Evolutionary conservation across 2,329 filamentous ascomycete genomes (phyloP).

Genomic region (Aspergillus proliferans): DNA sequence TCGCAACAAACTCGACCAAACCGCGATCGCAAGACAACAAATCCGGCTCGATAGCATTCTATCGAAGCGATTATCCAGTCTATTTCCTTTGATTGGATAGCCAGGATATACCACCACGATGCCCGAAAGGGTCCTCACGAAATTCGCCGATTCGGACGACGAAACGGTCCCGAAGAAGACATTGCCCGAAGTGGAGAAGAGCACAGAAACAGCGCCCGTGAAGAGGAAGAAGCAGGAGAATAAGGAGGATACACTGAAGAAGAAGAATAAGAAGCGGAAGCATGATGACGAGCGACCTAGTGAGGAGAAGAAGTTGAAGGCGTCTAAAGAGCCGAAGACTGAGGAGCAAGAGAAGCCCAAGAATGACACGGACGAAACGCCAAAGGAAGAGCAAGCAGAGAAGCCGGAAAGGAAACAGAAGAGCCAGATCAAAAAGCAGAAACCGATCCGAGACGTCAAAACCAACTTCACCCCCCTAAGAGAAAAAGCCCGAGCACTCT

Average conservation of each 20-base stretch:
- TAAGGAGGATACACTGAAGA: conserved; percentile 3
- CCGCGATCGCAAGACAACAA: not conserved
- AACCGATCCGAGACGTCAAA: conserved; percentile 15
- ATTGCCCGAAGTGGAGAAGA: not conserved
- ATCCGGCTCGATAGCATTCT: not conserved
- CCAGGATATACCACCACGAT: conserved; percentile 19
- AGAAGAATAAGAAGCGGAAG: conserved; percentile 27
- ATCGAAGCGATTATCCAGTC: not conserved
- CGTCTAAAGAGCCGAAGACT: not conserved
- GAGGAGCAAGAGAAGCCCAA: not conserved
- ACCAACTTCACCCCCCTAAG: conserved; percentile 27
- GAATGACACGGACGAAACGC: not conserved
- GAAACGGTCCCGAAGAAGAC: conserved; percentile 11
- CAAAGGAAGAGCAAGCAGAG: not conserved
- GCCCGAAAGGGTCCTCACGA: conserved; percentile 38
- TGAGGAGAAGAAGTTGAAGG: not conserved
- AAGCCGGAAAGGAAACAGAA: not conserved
- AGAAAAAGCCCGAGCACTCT: conserved; percentile 44
- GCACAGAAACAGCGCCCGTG: not conserved
- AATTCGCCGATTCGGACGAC: conserved; percentile 31
- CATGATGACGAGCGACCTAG: conserved; percentile 14
- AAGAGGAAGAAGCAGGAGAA: conserved; percentile 9
- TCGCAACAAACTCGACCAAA: conserved; percentile 4
- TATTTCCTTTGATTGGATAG: not conserved
- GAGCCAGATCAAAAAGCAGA: conserved; percentile 9